A percentile compares a stretch with the other conserved stretches of the same genome.
phyloP scores from a whole-genome alignment of 352 stramenopile genomes.

The Phytopythium kandeliae region DNA sequence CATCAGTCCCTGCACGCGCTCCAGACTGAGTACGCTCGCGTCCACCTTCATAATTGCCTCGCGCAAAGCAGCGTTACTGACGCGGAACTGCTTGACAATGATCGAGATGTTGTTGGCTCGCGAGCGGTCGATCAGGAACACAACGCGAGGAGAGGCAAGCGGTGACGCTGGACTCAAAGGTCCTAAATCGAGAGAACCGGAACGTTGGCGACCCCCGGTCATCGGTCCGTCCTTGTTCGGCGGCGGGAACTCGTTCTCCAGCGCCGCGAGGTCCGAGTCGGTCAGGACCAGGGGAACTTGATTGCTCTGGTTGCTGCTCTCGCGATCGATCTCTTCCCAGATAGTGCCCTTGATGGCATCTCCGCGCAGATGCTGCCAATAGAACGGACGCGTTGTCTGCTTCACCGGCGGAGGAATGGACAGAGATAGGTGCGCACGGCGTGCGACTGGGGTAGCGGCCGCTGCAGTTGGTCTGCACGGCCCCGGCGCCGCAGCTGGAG shows the following conservation, averaged over 20 bases:
- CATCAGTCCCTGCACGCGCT: constrained; percentile 80
- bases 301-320: constrained; percentile 50
- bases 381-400: constrained; percentile 57
- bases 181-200: constrained; percentile 2
- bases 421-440: constrained; percentile 46
- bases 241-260: constrained; percentile 64
- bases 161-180: constrained; percentile 30
- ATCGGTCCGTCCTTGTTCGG: constrained; percentile 31
- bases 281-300: constrained; percentile 35
- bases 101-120: constrained; percentile 93
- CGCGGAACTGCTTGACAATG: constrained; percentile 94
- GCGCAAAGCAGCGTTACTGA: constrained; percentile 80
- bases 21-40: constrained; percentile 59
- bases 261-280: constrained; percentile 36
- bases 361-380: constrained; percentile 66
- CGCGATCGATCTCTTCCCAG: constrained; percentile 70
- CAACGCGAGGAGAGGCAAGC: constrained; percentile 43
- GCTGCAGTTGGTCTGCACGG: constrained; percentile 1
- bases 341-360: constrained; percentile 67
- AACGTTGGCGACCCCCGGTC: constrained; percentile 25
- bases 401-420: constrained; percentile 60
- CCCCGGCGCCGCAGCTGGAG: constrained; percentile 5
- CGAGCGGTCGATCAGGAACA: constrained; percentile 71
- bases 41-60: constrained; percentile 84
- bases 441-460: constrained; percentile 11